Conservation (phyloP, 2,329 filamentous ascomycete genomes). For the Neospermospora avenae region DNA sequence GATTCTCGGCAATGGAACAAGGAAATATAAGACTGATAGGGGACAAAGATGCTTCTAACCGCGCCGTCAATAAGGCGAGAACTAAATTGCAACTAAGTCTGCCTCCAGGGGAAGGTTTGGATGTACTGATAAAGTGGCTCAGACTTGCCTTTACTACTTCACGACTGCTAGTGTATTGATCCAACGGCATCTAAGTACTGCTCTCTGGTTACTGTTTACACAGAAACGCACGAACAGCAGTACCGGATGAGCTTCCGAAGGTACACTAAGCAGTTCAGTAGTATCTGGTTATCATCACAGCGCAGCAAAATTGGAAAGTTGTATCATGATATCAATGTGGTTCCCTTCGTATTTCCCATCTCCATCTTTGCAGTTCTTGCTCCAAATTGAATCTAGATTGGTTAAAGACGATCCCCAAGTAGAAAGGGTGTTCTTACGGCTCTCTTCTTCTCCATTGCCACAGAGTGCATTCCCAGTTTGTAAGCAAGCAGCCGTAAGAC, state of each 20-base stretch:
- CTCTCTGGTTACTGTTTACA: slow-evolving; percentile 36
- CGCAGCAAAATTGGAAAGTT: slow-evolving; percentile 27
- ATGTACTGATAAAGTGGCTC: slow-evolving; percentile 42
- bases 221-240: slow-evolving; percentile 47
- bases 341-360: slow-evolving; percentile 64
- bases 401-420: slow-evolving; percentile 19
- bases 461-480: slow-evolving; percentile 65
- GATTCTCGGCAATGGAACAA: neutral
- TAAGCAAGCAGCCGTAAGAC: slow-evolving; percentile 74
- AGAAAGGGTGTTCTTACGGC: slow-evolving; percentile 56
- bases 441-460: slow-evolving; percentile 87
- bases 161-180: slow-evolving; percentile 25
- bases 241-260: slow-evolving; percentile 29
- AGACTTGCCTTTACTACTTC: slow-evolving; percentile 60
- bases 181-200: slow-evolving; percentile 36
- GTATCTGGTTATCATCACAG: slow-evolving; percentile 74
- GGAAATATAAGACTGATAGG: neutral
- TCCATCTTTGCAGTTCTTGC: slow-evolving; percentile 83
- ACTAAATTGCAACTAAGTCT: neutral
- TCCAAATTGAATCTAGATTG: slow-evolving; percentile 71
- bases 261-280: slow-evolving; percentile 55
- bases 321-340: slow-evolving; percentile 51
- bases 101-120: neutral
- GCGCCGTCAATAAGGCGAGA: neutral
- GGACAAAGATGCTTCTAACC: too few species aligned